Base-by-base conservation (phyloP, 1,284 basidiomycete genomes). In the Irpex rosettiformis region DNA sequence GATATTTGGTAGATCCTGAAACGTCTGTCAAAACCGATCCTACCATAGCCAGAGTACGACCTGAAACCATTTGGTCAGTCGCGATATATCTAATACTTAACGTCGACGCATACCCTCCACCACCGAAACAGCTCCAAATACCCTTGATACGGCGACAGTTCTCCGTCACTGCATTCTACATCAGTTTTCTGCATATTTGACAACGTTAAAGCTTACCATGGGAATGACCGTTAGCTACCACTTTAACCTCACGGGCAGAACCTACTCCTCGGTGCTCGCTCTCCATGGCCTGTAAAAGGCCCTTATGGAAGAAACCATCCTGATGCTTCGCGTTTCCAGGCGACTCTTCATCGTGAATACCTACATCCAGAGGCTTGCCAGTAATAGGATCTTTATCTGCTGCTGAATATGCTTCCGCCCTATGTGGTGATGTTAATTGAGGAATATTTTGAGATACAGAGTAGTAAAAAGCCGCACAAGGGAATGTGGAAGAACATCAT, bases 401-500 rank as follows among this genome's bases (percentile, higher is more conserved):
- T 48, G 72, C 73, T 1, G 68, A 66, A 64, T 84, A 88, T 4
- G 86, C 77, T 69, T 91, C 88, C 64, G 81, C 80, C 45, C 65
- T 71, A 57, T 13, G 40, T 22, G 27, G 40, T 10, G 56, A n/a
- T 49, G 25, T 58, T n/a, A 33, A 21, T 59, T 30, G 45, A 21
- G 56, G n/a, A 60, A 25, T 58, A 61, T 37, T 40, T 47, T 33
- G 54, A 58, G 60, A 11, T 61, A 58, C 1, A 56, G 54, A 24
- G 29, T 40, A n/a, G 2, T 11, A 42, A 43, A 62, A 70, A 64
- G 51, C 84, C 91, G n/a, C 72, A 93, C 79, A 96, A 68, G 47
- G 94, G 94, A 56, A 97, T 96, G 67, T 97, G 94, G 85, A 96
- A 96, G 77, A 95, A 96, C 88, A 94, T 91, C 65, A 96, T 73